Percentiles rank a stretch among this genome's conserved stretches.
These are phyloP conservation scores for Hanseniaspora vineae DNA, from an alignment of 805 yeast species.

Conservation along the genomic window DNA sequence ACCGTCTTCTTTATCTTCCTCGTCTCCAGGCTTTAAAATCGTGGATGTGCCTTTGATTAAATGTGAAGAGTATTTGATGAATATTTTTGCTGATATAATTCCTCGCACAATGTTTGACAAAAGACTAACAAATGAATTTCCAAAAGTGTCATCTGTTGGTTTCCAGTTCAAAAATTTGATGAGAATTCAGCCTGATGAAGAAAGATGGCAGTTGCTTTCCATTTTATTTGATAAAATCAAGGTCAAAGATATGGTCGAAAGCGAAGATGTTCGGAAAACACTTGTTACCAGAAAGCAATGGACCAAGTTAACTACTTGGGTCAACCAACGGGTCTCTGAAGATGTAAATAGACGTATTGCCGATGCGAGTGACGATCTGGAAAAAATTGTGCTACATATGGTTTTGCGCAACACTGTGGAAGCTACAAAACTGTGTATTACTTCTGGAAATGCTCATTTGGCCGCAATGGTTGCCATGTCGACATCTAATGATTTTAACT, in stretches of 20 bases:
- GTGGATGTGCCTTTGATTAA: not conserved
- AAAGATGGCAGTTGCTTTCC: constrained; percentile 45
- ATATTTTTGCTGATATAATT: not conserved
- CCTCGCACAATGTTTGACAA: constrained; percentile 9
- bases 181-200: constrained; percentile 14
- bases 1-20: not conserved
- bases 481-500: constrained; percentile 56
- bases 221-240: constrained; percentile 41
- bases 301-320: constrained; percentile 42
- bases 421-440: constrained; percentile 52
- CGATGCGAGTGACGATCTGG: constrained; percentile 28
- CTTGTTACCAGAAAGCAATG: constrained; percentile 28
- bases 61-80: not conserved
- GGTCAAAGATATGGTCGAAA: constrained; percentile 12
- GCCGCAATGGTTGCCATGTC: constrained; percentile 55
- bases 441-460: constrained; percentile 54
- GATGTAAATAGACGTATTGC: constrained; percentile 16
- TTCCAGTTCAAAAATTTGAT: constrained; percentile 20
- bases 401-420: constrained; percentile 42
- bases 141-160: constrained; percentile 24
- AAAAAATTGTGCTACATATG: constrained; percentile 36
- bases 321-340: constrained; percentile 30
- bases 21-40: not conserved
- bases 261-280: constrained; percentile 12
- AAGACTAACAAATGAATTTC: constrained; percentile 25